Evolutionary conservation across 2,329 filamentous ascomycete species (phyloP), one percentile per base, ranked within the genome.

Genomic region (Sclerotinia trifoliorum): DNA sequence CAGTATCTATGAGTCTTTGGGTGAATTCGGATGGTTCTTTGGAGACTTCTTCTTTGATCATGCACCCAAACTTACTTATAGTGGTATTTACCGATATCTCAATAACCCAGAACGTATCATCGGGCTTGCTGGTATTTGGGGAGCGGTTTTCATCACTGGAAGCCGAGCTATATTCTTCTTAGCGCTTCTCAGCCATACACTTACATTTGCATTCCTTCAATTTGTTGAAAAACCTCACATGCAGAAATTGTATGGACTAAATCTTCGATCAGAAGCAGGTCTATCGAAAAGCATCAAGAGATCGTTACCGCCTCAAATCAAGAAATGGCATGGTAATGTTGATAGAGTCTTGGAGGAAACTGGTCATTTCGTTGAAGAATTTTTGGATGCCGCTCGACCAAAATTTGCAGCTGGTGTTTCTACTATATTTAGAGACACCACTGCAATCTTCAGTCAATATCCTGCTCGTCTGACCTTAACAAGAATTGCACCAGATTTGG

Each of bases 21-120:
- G 95, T 68, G 95, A 99, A 77, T 99, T 98, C 76, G 95, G 95
- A 74, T 99, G 94, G 94, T 98, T 98, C 83, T 98, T 94, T 77
- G 95, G 95, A 24, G 95, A 99, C 78, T 99, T 98, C 83, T 98
- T 99, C 84, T 97, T 95, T 77, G 93, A 97, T 70, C 90, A 92
- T 57, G 87, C 89, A 15, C 90, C 90, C 17, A 96, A 95, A 80
- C 84, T 98, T 70, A 98, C 92, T 0, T 99, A 99, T 80, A 93
- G 91, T 73, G 96, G 94, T 71, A 99, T 99, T 75, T 99, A 99
- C 79, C 93, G 95, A 60, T 99, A 96, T 80, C 83, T 99, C 73
- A 99, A 99, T 81, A 99, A 98, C 76, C 95, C 95, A 0, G 95
- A 99, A 79, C 90, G 94, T 68, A 89, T 98, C 51, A 90, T 99